These are phyloP conservation scores for Penicillium robsamsonii DNA, from an alignment of 495 filamentous ascomycete species.

Conservation along the genomic window DNA sequence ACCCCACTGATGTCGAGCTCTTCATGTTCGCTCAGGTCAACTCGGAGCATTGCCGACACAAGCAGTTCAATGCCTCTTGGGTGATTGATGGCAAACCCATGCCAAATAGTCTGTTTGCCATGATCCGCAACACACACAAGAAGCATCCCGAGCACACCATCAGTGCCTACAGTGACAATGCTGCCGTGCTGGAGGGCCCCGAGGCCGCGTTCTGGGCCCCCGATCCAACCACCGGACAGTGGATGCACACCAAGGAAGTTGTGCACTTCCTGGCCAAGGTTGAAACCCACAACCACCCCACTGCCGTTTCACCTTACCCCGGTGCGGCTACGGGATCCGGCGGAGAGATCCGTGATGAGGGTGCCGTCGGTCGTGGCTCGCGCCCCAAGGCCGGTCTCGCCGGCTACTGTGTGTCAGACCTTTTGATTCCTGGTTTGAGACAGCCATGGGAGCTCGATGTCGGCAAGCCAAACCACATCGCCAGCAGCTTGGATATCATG, in stretches of 20 bases:
- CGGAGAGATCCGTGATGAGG: conserved; percentile 93
- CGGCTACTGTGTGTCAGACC: conserved; percentile 92
- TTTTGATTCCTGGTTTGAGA: conserved; percentile 75
- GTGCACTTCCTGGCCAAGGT: conserved; percentile 93
- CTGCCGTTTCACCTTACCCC: conserved; percentile 81
- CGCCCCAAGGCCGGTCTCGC: conserved; percentile 88
- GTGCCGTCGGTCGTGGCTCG: conserved; percentile 88
- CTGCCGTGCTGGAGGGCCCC: conserved; percentile 81
- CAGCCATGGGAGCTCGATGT: conserved; percentile 90
- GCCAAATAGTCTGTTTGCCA: conserved; percentile 77
- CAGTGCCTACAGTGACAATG: conserved; percentile 97
- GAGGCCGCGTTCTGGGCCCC: conserved; percentile 81
- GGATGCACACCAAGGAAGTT: conserved; percentile 81
- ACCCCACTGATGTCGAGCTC: conserved; percentile 87
- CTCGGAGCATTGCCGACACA: conserved; percentile 62
- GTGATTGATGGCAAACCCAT: conserved; percentile 88
- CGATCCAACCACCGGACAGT: conserved; percentile 76
- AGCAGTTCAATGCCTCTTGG: conserved; percentile 95
- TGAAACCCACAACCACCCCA: conserved; percentile 97
- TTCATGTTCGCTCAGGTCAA: conserved; percentile 99
- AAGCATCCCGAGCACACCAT: conserved; percentile 73
- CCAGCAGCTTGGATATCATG: conserved; percentile 94
- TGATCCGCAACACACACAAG: conserved; percentile 94
- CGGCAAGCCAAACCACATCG: conserved; percentile 87
- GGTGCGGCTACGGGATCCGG: conserved; percentile 93